Evolutionary conservation across 2,329 filamentous ascomycete species (phyloP), one percentile per base, ranked within the genome.

Genomic region (Orbilia javanica): DNA sequence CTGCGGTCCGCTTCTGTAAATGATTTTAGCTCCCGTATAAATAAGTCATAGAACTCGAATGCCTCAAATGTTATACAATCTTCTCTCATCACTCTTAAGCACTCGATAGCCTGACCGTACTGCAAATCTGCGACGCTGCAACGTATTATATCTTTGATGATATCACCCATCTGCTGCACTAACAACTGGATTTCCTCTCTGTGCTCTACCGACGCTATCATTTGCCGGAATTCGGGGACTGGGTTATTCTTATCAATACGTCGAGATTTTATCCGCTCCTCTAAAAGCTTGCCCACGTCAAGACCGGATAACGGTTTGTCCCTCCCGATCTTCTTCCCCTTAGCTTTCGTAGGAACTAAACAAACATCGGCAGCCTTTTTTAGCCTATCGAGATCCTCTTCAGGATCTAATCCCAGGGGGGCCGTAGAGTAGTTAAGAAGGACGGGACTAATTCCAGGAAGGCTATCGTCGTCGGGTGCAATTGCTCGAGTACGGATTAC

Each of bases 221-320:
- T 88, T 83, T 93, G 93, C 83, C 94, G 96, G 88, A 97, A 97
- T 76, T 95, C 93, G 0, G 96, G 94, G 4, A 98, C 90, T 0
- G 94, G 90, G 80, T 98, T 98, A 92, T 90, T 52, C 85, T 87
- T 52, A 82, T 80, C 20, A 82, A 86, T 78, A 53, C 79, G 36
- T 34, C 27, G 15, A 34, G 39, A 50, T 22, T 68, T 55, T 3
- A 48, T 77, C 11, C 46, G 20, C 11, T 70, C 60, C 11, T 88
- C 88, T n/a, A 98, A 89, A 1, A 98, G 88, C 3, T 90, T 90
- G 76, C 94, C 92, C 44, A 98, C 88, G 81, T 98, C 92, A 46
- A 99, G 90, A 20, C 94, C 94, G 0, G 95, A 98, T 7, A 97
- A 88, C 0, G 96, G 96, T 81, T 95, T 95, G 31, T 96, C 90